Conservation (phyloP, 371 early-diverging fungal genomes). For the Nematocida minor region DNA sequence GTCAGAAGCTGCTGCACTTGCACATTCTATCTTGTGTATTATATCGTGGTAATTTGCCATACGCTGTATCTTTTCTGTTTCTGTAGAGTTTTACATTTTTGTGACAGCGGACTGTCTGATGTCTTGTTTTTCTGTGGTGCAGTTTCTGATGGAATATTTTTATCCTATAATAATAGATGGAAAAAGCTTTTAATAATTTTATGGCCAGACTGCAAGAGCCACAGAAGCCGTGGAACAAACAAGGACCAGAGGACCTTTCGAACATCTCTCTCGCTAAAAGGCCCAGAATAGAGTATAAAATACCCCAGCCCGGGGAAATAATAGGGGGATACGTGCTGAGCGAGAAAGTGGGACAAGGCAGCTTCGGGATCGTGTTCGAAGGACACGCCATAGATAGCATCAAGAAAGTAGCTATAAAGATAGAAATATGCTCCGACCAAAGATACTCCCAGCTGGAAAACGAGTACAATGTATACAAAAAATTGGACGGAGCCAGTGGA, state of each 20-base stretch:
- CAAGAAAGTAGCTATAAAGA: slow-evolving; percentile 77
- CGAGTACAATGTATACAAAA: slow-evolving; percentile 51
- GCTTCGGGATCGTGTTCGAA: slow-evolving; percentile 79
- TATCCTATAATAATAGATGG: no score
- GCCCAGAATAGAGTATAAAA: slow-evolving; percentile 23
- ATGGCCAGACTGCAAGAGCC: neutral
- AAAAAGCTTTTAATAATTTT: slow-evolving; percentile 12
- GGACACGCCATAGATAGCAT: slow-evolving; percentile 73
- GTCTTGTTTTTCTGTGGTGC: no score
- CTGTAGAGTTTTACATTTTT: no score
- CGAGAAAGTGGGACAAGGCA: slow-evolving; percentile 72
- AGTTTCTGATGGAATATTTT: no score
- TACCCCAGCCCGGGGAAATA: slow-evolving; percentile 40
- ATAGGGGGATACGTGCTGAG: slow-evolving; percentile 39
- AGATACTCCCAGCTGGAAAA: slow-evolving; percentile 53
- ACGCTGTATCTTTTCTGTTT: no score
- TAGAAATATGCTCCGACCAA: slow-evolving; percentile 29
- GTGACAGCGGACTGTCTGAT: no score
- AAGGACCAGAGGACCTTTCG: neutral
- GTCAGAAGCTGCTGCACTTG: no score
- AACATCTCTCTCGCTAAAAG: neutral
- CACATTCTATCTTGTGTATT: no score
- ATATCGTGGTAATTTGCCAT: no score
- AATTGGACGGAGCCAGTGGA: slow-evolving; percentile 43
- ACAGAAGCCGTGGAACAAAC: neutral